These are phyloP conservation scores for Emydomyces testavorans DNA, from an alignment of 2,329 filamentous ascomycete species.

Conservation along the genomic window DNA sequence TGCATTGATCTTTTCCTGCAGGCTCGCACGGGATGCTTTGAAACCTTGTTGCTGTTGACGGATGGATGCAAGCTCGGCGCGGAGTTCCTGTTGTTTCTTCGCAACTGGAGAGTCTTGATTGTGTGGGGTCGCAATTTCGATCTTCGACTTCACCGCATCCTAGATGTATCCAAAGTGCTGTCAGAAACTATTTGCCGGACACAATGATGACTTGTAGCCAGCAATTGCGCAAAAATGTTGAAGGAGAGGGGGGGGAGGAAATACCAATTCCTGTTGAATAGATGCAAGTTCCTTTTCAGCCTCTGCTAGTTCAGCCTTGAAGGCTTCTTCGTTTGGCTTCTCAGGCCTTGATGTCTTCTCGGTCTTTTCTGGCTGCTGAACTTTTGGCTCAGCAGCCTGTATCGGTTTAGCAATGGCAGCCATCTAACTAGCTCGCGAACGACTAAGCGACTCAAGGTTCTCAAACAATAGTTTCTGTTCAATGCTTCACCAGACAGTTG, in stretches of 20 bases:
- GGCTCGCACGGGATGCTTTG: slow-evolving; percentile 66
- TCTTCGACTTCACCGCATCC: slow-evolving; percentile 79
- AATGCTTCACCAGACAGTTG: not conserved
- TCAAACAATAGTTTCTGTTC: not conserved
- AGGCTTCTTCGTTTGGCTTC: slow-evolving; percentile 77
- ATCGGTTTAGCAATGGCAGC: slow-evolving; percentile 24
- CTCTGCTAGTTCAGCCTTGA: slow-evolving; percentile 64
- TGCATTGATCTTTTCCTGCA: slow-evolving; percentile 83
- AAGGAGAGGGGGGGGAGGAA: too few relatives aligned
- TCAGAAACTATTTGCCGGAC: slow-evolving; percentile 6
- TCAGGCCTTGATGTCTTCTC: slow-evolving; percentile 49
- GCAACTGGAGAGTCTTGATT: slow-evolving; percentile 69
- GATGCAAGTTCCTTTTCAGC: slow-evolving; percentile 79
- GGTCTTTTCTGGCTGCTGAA: slow-evolving; percentile 13
- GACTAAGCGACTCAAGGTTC: too few relatives aligned
- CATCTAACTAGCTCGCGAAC: slow-evolving; percentile 30
- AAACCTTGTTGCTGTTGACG: slow-evolving; percentile 74
- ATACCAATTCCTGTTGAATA: slow-evolving; percentile 58
- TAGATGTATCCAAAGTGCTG: slow-evolving; percentile 37
- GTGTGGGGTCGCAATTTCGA: slow-evolving; percentile 70
- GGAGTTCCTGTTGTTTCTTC: slow-evolving; percentile 77
- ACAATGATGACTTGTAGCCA: slow-evolving; percentile 8
- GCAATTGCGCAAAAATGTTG: not conserved
- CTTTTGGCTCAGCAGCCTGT: slow-evolving; percentile 30
- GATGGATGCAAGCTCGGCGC: slow-evolving; percentile 70